phyloP scores from a whole-genome alignment of 2,329 filamentous ascomycete genomes.

The Laburnicola sp. region DNA sequence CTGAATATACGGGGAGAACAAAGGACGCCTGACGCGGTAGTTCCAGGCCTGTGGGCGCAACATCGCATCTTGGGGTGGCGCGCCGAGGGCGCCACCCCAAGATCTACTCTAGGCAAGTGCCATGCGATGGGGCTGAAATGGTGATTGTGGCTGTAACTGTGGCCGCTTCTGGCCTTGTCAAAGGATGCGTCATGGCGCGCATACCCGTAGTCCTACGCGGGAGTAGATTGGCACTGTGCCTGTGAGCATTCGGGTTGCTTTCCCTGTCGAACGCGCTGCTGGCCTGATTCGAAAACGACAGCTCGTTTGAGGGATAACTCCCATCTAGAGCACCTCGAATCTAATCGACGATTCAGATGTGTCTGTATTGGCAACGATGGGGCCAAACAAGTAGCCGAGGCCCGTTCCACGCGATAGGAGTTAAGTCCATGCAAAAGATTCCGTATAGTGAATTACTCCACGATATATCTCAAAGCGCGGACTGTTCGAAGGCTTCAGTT shows the following conservation, averaged over 20 bases:
- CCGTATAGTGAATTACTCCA: too few relatives aligned
- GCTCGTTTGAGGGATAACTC: neutral
- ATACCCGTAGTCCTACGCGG: neutral
- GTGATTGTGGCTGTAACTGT: slow-evolving; percentile 1
- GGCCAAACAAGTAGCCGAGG: neutral
- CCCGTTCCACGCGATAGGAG: neutral
- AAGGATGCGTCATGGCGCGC: neutral
- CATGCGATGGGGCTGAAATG: neutral
- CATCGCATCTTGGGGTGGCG: too few relatives aligned
- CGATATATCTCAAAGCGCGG: too few relatives aligned
- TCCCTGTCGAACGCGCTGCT: neutral
- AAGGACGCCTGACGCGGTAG: too few relatives aligned
- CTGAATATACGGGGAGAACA: too few relatives aligned
- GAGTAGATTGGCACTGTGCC: slow-evolving; percentile 2
- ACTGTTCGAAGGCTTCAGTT: too few relatives aligned
- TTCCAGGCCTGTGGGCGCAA: neutral
- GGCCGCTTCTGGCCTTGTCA: neutral
- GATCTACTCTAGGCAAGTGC: slow-evolving; percentile 2
- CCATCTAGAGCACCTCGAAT: neutral
- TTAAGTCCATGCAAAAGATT: too few relatives aligned
- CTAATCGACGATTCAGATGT: neutral
- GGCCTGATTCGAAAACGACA: slow-evolving; percentile 4
- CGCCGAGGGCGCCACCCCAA: neutral
- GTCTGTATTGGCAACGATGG: neutral
- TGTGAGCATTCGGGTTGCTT: slow-evolving; percentile 1